phyloP scores from a whole-genome alignment of 2,329 filamentous ascomycete species.

The Leptosphaerulina australis region DNA sequence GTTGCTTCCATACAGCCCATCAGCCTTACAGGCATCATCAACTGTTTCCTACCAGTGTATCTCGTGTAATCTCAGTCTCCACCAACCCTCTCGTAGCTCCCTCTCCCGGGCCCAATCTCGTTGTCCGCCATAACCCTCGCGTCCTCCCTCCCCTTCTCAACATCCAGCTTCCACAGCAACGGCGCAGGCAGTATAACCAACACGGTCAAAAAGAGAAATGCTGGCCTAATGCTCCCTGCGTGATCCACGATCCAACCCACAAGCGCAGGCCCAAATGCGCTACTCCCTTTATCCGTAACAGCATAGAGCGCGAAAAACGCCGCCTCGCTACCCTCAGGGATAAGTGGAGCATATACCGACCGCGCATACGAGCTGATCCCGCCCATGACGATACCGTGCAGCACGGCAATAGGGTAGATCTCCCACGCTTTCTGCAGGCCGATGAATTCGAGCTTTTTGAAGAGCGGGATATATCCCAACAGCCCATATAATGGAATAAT shows the following conservation, averaged over 20 bases:
- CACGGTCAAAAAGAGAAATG: slow-evolving; percentile 83
- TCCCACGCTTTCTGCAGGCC: slow-evolving; percentile 89
- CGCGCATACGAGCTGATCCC: slow-evolving; percentile 88
- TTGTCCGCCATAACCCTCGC: slow-evolving; percentile 34
- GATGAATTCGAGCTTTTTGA: slow-evolving; percentile 73
- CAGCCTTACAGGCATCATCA: too few species aligned
- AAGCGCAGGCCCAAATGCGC: slow-evolving; percentile 86
- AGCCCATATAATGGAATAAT: slow-evolving; percentile 88
- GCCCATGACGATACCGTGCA: slow-evolving; percentile 89
- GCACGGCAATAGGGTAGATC: slow-evolving; percentile 83
- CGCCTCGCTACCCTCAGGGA: slow-evolving; percentile 88
- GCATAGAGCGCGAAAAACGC: slow-evolving; percentile 94
- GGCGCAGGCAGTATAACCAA: slow-evolving; percentile 79
- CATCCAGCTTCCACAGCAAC: slow-evolving; percentile 79
- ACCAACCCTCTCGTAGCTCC: slow-evolving; percentile 27
- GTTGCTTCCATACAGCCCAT: neutral
- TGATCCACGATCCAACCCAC: slow-evolving; percentile 86
- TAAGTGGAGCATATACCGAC: slow-evolving; percentile 85
- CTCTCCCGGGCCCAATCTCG: slow-evolving; percentile 19
- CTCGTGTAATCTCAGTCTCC: slow-evolving; percentile 15
- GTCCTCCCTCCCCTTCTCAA: slow-evolving; percentile 60
- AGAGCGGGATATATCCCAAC: slow-evolving; percentile 78
- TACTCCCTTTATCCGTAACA: slow-evolving; percentile 93
- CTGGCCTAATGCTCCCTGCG: slow-evolving; percentile 54
- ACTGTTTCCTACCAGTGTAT: too few species aligned